Conservation (phyloP, 2,329 filamentous ascomycete species). For the Fusarium albosuccineum region DNA sequence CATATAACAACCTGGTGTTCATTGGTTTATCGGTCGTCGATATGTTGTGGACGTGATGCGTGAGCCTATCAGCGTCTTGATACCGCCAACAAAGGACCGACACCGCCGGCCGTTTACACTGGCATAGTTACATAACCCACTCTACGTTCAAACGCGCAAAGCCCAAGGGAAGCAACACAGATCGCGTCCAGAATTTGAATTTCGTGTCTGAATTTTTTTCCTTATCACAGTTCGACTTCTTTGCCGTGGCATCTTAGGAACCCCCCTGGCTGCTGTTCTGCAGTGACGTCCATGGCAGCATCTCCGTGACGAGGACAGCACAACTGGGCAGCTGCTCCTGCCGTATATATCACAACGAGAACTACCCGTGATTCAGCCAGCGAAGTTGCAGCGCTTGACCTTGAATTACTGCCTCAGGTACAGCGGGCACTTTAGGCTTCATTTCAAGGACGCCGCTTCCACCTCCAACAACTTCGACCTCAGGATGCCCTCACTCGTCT, state of each 20-base stretch:
- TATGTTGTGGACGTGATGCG: background rate
- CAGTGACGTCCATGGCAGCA: slow-evolving; percentile 1
- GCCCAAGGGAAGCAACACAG: background rate
- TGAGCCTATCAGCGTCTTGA: slow-evolving; percentile 1
- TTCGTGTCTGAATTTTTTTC: too few relatives aligned
- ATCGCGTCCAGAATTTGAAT: background rate
- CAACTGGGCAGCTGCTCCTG: slow-evolving; percentile 24
- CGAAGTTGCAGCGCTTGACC: background rate
- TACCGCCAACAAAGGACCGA: slow-evolving; percentile 5
- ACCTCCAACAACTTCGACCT: slow-evolving; percentile 7
- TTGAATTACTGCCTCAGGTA: slow-evolving; percentile 21
- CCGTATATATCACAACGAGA: slow-evolving; percentile 15
- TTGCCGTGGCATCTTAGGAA: background rate
- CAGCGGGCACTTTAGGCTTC: background rate
- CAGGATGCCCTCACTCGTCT: background rate
- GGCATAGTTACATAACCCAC: background rate
- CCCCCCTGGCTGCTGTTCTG: background rate
- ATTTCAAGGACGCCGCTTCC: slow-evolving; percentile 6
- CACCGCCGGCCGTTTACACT: slow-evolving; percentile 22
- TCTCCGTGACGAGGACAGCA: slow-evolving; percentile 4
- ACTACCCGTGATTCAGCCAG: slow-evolving; percentile 27
- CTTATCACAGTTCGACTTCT: too few relatives aligned
- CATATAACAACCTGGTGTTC: too few relatives aligned
- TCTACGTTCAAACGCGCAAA: too few relatives aligned
- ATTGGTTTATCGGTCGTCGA: background rate